Percentiles rank a stretch among this genome's conserved stretches.
phyloP scores from a whole-genome alignment of 331 rosid species.

The Rosa hybrid region DNA sequence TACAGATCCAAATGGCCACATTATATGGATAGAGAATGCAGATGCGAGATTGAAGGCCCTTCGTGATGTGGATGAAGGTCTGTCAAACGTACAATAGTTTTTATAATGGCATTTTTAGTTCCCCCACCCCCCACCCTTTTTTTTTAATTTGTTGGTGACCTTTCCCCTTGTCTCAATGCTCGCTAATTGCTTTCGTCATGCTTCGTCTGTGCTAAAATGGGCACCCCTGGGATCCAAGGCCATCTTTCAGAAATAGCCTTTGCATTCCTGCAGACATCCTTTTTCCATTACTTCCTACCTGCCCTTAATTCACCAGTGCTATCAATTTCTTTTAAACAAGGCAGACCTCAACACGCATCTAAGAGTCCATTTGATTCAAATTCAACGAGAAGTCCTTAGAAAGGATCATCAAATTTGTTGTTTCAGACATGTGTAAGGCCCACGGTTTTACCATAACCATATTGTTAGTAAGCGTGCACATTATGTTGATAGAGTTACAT shows the following conservation, averaged over 20 bases:
- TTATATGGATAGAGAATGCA: slow-evolving; percentile 78
- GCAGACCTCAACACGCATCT: neutral
- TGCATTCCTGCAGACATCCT: too few relatives aligned
- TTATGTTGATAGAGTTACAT: neutral
- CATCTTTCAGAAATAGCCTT: neutral
- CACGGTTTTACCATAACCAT: neutral
- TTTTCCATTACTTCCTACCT: too few relatives aligned
- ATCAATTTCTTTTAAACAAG: neutral
- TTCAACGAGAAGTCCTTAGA: neutral
- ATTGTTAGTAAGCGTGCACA: neutral
- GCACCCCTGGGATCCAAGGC: neutral
- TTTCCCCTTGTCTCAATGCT: too few relatives aligned
- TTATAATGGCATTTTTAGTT: neutral
- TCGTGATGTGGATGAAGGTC: slow-evolving; percentile 73
- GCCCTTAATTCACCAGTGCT: neutral
- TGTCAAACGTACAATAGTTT: slow-evolving; percentile 24
- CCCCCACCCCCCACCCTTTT: neutral
- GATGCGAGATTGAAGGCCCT: slow-evolving; percentile 79
- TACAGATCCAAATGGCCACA: slow-evolving; percentile 93
- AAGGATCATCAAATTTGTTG: neutral
- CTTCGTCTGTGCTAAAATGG: neutral
- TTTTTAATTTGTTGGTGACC: too few relatives aligned
- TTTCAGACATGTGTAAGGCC: neutral
- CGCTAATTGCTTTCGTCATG: neutral
- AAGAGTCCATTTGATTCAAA: neutral